Evolutionary conservation across 352 stramenopile species (phyloP).

Genomic region (Pythium volutum): DNA sequence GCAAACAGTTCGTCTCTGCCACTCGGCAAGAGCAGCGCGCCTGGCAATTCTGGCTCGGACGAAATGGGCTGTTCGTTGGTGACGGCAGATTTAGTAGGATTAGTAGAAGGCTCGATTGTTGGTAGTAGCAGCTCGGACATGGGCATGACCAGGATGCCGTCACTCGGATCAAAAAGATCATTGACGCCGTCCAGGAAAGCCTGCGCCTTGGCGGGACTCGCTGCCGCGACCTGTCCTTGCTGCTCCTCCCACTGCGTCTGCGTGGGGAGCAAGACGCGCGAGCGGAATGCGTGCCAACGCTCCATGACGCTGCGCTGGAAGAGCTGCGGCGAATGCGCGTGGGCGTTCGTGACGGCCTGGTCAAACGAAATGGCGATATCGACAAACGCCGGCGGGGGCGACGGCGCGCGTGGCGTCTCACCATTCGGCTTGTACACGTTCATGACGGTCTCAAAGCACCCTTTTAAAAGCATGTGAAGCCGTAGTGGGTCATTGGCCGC

Average conservation of each 20-base stretch:
- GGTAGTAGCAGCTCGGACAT: neutral
- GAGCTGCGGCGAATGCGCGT: conserved; percentile 50
- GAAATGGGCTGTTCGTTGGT: neutral
- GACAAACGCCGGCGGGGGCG: conserved; percentile 46
- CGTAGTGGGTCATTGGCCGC: conserved; percentile 49
- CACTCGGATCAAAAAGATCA: conserved; percentile 22
- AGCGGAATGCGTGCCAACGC: conserved; percentile 52
- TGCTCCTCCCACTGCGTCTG: conserved; percentile 65
- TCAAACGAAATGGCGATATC: conserved; percentile 78
- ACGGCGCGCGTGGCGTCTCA: neutral
- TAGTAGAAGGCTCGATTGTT: neutral
- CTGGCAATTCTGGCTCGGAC: neutral
- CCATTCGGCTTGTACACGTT: conserved; percentile 28
- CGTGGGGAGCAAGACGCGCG: conserved; percentile 44
- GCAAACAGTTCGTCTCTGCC: conserved; percentile 30
- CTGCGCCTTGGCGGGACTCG: conserved; percentile 5
- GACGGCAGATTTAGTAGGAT: neutral
- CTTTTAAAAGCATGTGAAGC: conserved; percentile 49
- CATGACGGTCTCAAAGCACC: conserved; percentile 43
- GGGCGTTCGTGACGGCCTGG: conserved; percentile 58
- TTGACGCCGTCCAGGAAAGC: conserved; percentile 10
- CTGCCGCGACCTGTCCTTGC: conserved; percentile 9
- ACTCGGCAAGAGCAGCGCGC: neutral
- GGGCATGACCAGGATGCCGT: conserved; percentile 5
- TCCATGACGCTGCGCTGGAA: conserved; percentile 34